Evolutionary conservation across 805 yeast genomes (phyloP).

Genomic region (Candida mattraensis): DNA sequence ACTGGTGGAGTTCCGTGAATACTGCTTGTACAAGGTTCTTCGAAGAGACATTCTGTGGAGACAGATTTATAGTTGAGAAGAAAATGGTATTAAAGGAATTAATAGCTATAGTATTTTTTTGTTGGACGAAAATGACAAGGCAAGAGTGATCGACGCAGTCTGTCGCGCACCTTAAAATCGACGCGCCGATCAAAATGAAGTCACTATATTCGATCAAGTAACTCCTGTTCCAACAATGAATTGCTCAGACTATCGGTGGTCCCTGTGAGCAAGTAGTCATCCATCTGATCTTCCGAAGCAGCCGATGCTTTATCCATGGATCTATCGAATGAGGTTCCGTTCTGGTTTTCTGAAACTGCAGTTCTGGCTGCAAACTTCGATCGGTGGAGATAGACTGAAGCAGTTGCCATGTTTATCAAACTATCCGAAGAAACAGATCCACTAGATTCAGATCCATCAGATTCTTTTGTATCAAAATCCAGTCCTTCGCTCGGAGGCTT

Average conservation of each 20-base stretch:
- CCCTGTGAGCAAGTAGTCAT: conserved; percentile 20
- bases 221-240: conserved; percentile 30
- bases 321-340: conserved; percentile 1
- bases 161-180: conserved; percentile 1
- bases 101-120: conserved; percentile 1
- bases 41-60: conserved; percentile 30
- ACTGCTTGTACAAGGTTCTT: conserved; percentile 36
- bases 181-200: conserved; percentile 1
- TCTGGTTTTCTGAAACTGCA: neutral
- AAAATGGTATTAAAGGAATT: conserved; percentile 24
- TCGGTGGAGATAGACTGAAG: conserved; percentile 28
- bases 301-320: neutral
- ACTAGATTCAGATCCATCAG: neutral
- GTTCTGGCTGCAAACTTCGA: conserved; percentile 13
- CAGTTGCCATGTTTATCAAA: conserved; percentile 23
- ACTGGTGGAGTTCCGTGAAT: conserved; percentile 28
- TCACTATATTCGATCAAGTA: conserved; percentile 21
- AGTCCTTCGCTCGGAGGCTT: neutral
- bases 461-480: too few species aligned
- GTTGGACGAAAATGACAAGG: neutral
- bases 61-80: conserved; percentile 25
- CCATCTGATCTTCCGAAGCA: conserved; percentile 1
- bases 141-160: too few species aligned
- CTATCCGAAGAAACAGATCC: conserved; percentile 18
- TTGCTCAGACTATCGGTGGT: conserved; percentile 27